Base-by-base conservation (phyloP, 1,139 yeast species). In the Magnusiomyces ingens region DNA sequence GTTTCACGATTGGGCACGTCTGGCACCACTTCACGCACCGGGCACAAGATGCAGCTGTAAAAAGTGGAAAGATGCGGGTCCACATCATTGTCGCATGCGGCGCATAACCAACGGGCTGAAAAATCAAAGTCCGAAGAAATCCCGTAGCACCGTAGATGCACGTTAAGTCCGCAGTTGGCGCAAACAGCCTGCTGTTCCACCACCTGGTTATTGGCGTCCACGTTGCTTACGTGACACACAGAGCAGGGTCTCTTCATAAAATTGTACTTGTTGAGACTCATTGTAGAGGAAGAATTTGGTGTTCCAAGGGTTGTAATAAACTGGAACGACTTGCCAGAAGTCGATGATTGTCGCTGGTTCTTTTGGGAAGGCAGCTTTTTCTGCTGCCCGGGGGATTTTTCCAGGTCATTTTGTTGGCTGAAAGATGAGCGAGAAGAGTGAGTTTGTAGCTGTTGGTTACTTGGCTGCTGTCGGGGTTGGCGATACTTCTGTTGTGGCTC, bases 91-190 rank as follows among this genome's bases (percentile, higher is more conserved):
- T 81, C 72, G 64, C 98, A 91, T 1, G 84, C 76, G 62, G 89
- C 96, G 70, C 98, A 91, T 37, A 77, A 68, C 98, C 98, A 91
- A 51, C 58, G 49, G 17, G 47, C 22, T 5, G 46, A n/a, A 19
- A 48, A 1, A 35, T 22, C 46, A 19, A 29, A 47, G 5, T 50
- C 48, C 2, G 48, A 51, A 37, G 48, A 48, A 5, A 79, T 61
- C 1, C 95, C 96, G 62, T 84, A 83, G 65, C 96, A 90, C 0
- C 77, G 67, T 1, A 77, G 71, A 65, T 91, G 98, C 1, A 84
- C 90, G 54, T 75, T 76, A 26, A 88, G 71, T 0, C 88, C 86
- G 71, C 98, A 91, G 21, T 75, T 73, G 1, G 75, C 67, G 66
- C 97, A 91, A 1, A 75, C 70, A n/a, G 80, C 60, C 63, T 77